phyloP scores from a whole-genome alignment of 2,329 filamentous ascomycete genomes.

The Penicillium sp. region DNA sequence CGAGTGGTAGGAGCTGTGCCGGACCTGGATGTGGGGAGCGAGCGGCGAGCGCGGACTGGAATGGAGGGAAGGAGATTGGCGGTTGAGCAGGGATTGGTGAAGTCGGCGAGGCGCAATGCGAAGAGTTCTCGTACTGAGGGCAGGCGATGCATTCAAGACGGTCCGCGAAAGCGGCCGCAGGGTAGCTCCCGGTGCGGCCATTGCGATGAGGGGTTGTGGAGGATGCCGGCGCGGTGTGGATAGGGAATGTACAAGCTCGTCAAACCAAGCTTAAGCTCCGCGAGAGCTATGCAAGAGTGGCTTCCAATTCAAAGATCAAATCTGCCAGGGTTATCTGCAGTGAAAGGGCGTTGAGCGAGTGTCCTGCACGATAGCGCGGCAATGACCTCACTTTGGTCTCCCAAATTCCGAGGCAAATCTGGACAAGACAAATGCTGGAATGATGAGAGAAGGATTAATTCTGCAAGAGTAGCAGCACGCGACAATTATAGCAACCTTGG shows the following conservation, averaged over 20 bases:
- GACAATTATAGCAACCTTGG: neutral
- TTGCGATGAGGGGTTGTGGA: slow-evolving; percentile 14
- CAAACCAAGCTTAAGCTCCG: neutral
- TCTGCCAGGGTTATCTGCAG: neutral
- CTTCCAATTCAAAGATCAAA: neutral
- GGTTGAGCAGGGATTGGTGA: neutral
- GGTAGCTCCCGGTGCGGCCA: slow-evolving; percentile 19
- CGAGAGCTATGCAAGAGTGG: neutral
- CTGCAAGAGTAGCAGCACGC: neutral
- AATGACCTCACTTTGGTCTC: slow-evolving; percentile 30
- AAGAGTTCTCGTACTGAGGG: slow-evolving; percentile 22
- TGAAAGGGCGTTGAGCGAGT: neutral
- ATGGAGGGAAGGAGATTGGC: neutral
- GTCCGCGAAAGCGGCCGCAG: slow-evolving; percentile 23
- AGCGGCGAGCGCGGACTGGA: slow-evolving; percentile 23
- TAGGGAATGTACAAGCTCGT: neutral
- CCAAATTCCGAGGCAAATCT: slow-evolving; percentile 16
- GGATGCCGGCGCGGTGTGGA: neutral
- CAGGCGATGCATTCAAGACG: slow-evolving; percentile 18
- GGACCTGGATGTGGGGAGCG: slow-evolving; percentile 33
- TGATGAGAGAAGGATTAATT: neutral
- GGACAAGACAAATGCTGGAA: slow-evolving; percentile 6
- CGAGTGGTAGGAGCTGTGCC: slow-evolving; percentile 83
- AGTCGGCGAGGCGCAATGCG: neutral
- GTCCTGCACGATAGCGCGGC: slow-evolving; percentile 16